phyloP scores from a whole-genome alignment of 164 flowering plant species.

The Dillenia suffruticosa region DNA sequence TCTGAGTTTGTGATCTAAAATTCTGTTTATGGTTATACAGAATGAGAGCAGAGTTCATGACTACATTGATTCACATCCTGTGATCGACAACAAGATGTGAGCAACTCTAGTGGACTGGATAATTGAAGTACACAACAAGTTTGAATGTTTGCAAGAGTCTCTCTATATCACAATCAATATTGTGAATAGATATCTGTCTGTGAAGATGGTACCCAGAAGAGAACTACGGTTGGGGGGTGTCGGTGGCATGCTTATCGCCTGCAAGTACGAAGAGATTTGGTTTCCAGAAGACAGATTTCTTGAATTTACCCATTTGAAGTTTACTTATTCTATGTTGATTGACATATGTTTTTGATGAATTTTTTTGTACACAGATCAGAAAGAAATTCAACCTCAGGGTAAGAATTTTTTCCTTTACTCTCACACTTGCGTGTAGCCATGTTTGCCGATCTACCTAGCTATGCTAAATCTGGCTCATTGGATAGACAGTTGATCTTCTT shows the following conservation, averaged over 20 bases:
- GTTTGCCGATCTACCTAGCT: too few relatives aligned
- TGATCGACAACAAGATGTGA: slow-evolving; percentile 36
- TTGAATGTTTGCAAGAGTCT: slow-evolving; percentile 46
- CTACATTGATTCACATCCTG: slow-evolving; percentile 31
- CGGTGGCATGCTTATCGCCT: slow-evolving; percentile 41
- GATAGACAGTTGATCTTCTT: too few relatives aligned
- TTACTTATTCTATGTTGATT: not conserved
- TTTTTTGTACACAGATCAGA: slow-evolving; percentile 57
- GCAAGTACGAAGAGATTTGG: slow-evolving; percentile 57
- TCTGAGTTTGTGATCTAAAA: not conserved
- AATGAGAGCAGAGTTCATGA: slow-evolving; percentile 22
- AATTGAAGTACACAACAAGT: slow-evolving; percentile 40
- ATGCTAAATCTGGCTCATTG: too few relatives aligned
- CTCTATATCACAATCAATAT: slow-evolving; percentile 43
- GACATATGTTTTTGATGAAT: slow-evolving; percentile 6
- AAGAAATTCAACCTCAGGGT: slow-evolving; percentile 86
- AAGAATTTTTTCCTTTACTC: slow-evolving; percentile 9
- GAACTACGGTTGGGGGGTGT: slow-evolving; percentile 50
- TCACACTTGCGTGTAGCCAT: too few relatives aligned
- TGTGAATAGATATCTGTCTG: slow-evolving; percentile 37
- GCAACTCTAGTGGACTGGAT: slow-evolving; percentile 48
- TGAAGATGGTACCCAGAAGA: slow-evolving; percentile 22
- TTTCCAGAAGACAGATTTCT: slow-evolving; percentile 38
- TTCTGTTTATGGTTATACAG: slow-evolving; percentile 13
- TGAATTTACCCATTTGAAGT: too few relatives aligned